These are phyloP conservation scores for Alternaria sp. DNA, from an alignment of 2,329 filamentous ascomycete genomes.

Conservation along the genomic window DNA sequence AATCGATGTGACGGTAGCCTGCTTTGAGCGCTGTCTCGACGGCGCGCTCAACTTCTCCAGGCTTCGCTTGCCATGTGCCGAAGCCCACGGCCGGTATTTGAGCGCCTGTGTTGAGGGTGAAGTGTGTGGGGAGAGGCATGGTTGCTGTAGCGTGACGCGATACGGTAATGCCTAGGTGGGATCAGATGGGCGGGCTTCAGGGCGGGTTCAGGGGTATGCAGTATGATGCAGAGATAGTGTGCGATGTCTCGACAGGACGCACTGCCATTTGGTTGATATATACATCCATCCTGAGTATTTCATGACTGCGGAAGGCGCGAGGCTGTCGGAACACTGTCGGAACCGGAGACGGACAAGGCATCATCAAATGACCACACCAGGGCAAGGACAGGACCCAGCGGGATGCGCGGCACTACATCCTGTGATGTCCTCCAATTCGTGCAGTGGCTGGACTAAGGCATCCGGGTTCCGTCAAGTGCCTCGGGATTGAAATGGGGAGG, in stretches of 20 bases:
- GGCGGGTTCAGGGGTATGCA: neutral
- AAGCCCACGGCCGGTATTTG: slow-evolving; percentile 78
- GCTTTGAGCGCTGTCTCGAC: slow-evolving; percentile 69
- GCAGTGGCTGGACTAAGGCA: neutral
- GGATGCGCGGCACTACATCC: neutral
- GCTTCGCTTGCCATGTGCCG: slow-evolving; percentile 76
- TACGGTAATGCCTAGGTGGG: neutral
- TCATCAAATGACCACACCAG: neutral
- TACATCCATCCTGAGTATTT: neutral
- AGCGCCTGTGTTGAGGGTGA: slow-evolving; percentile 68
- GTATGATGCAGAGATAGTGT: neutral
- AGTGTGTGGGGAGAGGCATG: slow-evolving; percentile 44
- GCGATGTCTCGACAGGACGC: neutral
- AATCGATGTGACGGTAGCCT: slow-evolving; percentile 78
- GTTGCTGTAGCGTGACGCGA: neutral
- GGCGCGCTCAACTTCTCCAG: slow-evolving; percentile 65
- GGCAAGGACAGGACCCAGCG: neutral
- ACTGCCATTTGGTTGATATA: neutral
- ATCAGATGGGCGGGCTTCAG: neutral
- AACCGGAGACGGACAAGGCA: neutral
- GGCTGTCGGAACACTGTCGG: neutral
- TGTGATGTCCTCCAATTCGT: neutral
- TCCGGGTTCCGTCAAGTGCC: neutral
- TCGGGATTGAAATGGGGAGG: neutral
- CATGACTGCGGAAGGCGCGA: neutral